Base-by-base conservation (phyloP, 2,329 filamentous ascomycete genomes). In the Thielaviopsis ethacetica region DNA sequence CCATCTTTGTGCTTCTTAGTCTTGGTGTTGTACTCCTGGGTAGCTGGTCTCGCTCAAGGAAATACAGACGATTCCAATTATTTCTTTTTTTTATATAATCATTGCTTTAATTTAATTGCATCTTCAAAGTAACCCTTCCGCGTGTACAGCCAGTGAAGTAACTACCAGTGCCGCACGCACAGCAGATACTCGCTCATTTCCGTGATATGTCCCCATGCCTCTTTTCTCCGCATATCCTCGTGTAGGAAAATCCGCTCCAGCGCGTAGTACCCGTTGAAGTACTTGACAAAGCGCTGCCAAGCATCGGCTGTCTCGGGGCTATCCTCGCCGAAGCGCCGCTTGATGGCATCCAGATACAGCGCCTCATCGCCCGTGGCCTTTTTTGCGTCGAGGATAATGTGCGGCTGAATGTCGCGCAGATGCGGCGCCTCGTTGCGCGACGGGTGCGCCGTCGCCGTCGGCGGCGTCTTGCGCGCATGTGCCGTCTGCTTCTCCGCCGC, bases 181-280 rank as follows among this genome's bases (percentile, higher is more conserved):
- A 89, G 68, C 21, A 90, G 67, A 69, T 84, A 80, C 67, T 88
- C 85, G 63, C 80, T 79, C 76, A 85, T 83, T n/a, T 73, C 72
- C 49, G 77, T 78, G 59, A 86, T 69, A 58, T 84, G 73, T 53
- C 80, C 78, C 75, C 86, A 90, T 15, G 89, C 78, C 64, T 87
- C 84, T 71, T 91, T 94, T 59, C 89, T 77, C 74, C 93, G 95
- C 73, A 94, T 79, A 5, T 87, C 86, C 71, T 96, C 89, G 59
- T 85, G 79, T n/a, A 93, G 74, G 1, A 86, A 82, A 63, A 98
- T 86, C 65, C 91, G 84, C 72, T 98, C 93, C 61, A 97, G 75
- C 2, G 91, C 85, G 67, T 86, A 84, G 59, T 78, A 80, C 0
- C 93, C 93, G 68, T 97, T 91, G 65, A 97, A 88, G 70, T 96